phyloP scores from a whole-genome alignment of 2,329 filamentous ascomycete genomes.

The Podosphaera aphanis region DNA sequence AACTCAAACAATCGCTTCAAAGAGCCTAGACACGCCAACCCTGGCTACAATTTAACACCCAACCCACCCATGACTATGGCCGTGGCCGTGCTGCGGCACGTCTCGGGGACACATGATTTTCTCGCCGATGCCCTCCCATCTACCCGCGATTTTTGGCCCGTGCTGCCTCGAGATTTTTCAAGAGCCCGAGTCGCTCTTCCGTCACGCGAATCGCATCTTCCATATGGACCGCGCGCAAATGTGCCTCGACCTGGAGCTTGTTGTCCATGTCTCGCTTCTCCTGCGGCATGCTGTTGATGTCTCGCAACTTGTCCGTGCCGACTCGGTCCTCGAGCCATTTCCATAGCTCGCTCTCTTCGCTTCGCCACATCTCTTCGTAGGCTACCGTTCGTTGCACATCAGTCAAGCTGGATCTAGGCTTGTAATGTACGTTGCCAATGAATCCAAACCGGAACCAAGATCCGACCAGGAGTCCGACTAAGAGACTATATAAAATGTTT shows the following conservation, averaged over 20 bases:
- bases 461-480: slow-evolving; percentile 49
- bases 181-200: slow-evolving; percentile 54
- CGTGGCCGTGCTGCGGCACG: too few species aligned
- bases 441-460: slow-evolving; percentile 46
- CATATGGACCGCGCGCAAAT: slow-evolving; percentile 13
- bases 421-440: slow-evolving; percentile 17
- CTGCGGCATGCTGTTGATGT: slow-evolving; percentile 15
- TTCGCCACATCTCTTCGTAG: slow-evolving; percentile 62
- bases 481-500: slow-evolving; percentile 53
- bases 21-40: background rate
- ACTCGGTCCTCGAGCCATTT: slow-evolving; percentile 15
- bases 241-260: slow-evolving; percentile 9
- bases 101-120: too few species aligned
- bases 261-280: slow-evolving; percentile 10
- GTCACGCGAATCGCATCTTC: slow-evolving; percentile 32
- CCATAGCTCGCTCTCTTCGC: slow-evolving; percentile 18
- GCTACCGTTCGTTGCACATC: slow-evolving; percentile 42
- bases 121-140: too few species aligned
- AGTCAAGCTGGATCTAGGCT: slow-evolving; percentile 18
- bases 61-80: background rate
- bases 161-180: slow-evolving; percentile 46
- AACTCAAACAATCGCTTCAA: background rate
- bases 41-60: background rate
- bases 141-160: background rate
- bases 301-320: slow-evolving; percentile 52